phyloP scores from a whole-genome alignment of 495 filamentous ascomycete genomes.

The Aspergillus bertholletiae region DNA sequence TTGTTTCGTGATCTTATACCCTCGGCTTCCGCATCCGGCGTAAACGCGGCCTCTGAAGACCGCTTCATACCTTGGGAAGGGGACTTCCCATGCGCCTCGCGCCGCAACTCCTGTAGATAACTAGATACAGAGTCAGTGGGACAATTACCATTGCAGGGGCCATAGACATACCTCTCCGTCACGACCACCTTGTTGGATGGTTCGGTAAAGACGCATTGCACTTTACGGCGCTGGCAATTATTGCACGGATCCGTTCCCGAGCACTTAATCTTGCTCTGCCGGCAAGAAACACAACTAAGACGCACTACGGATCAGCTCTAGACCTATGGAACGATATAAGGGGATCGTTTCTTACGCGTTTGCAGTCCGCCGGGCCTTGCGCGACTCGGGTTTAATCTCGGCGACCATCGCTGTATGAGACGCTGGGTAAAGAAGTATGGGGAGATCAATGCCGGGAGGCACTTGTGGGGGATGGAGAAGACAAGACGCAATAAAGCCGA shows the following conservation, averaged over 20 bases:
- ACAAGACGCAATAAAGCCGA: too few relatives aligned
- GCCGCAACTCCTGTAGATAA: constrained; percentile 1
- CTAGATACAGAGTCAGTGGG: neutral
- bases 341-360: constrained; percentile 10
- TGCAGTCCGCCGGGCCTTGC: constrained; percentile 11
- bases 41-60: neutral
- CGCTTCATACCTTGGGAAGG: neutral
- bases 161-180: constrained; percentile 17
- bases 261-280: constrained; percentile 39
- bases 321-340: neutral
- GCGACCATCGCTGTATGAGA: neutral
- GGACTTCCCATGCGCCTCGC: neutral
- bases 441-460: too few relatives aligned
- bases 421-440: too few relatives aligned
- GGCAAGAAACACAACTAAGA: constrained; percentile 30
- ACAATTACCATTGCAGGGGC: neutral
- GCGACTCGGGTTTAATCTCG: neutral
- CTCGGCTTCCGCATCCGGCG: neutral
- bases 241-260: constrained; percentile 29
- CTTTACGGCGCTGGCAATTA: constrained; percentile 24
- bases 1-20: too few relatives aligned
- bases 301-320: neutral
- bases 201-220: constrained; percentile 22
- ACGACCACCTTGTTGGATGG: constrained; percentile 19
- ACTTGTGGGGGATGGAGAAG: too few relatives aligned